Evolutionary conservation across 1,284 basidiomycete species (phyloP), one percentile per base, ranked within the genome.

Genomic region (Erythrobasidium hasegawianum): DNA sequence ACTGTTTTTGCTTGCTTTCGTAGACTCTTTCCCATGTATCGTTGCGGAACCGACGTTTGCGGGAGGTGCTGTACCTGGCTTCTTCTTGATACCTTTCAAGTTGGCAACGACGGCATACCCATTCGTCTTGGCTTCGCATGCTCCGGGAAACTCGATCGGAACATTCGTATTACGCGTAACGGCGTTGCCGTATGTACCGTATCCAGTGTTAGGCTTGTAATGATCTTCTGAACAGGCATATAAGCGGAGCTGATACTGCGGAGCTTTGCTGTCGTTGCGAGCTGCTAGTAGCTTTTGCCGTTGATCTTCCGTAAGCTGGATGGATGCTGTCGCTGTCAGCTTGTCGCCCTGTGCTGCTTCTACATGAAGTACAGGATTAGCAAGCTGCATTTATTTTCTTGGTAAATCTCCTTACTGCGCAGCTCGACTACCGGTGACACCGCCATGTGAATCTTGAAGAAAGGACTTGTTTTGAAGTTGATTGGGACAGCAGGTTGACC

Each of bases 221-320:
- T 88, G 89, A n/a, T 86, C 82, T 39, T 89, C 91, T 0, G 90
- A 93, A 0, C 94, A 93, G 79, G 91, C 95, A 78, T 92, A 96
- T 9, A 97, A 78, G 22, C 93, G 87, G 29, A 97, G 81, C 76
- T 91, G 89, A 75, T 86, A 87, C 72, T 83, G 86, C 16, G 84
- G 77, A 39, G 88, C 90, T 43, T 39, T 39, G 18, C 65, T 47
- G 40, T 60, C 43, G n/a, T 52, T 57, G 58, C 56, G 57, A n/a
- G 72, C 67, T 24, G 61, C 60, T 5, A 1, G 39, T 10, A 92
- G 74, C 76, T 87, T 89, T 53, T 77, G 71, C 3, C 84, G 74
- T 58, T 90, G 84, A 57, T 89, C 87, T 62, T 76, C 77, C 52
- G 74, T 86, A 45, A 92, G 80, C 14, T 80, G 81, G 72, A 91